phyloP scores from a whole-genome alignment of 1,139 yeast genomes.

The Dujonia santamariae region DNA sequence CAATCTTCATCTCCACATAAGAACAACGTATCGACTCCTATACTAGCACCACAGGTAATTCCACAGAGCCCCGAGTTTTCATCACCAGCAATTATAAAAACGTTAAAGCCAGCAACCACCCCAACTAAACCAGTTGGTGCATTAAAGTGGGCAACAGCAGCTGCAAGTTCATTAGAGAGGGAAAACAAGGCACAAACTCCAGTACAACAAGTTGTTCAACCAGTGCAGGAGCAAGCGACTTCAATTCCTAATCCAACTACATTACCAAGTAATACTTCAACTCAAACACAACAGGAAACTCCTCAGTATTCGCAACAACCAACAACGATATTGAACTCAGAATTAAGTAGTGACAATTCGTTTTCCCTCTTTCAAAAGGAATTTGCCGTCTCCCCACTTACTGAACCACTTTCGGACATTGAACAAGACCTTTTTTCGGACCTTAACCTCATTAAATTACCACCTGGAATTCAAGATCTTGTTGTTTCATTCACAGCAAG shows the following conservation, averaged over 20 bases:
- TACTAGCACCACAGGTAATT: conserved; percentile 4
- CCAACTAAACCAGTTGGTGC: conserved; percentile 65
- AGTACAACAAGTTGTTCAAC: conserved; percentile 9
- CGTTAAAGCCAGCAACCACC: conserved; percentile 64
- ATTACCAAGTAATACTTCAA: no score
- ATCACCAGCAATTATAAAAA: conserved; percentile 38
- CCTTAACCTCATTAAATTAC: conserved; percentile 46
- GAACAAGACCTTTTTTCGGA: conserved; percentile 39
- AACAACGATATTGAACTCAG: no score
- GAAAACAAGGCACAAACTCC: conserved; percentile 11
- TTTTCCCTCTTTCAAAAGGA: neutral
- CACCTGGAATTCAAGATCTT: conserved; percentile 73
- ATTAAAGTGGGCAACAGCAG: conserved; percentile 70
- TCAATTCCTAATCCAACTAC: no score
- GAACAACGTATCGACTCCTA: conserved; percentile 2
- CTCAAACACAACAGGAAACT: no score
- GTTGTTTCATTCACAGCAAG: conserved; percentile 50
- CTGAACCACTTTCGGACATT: conserved; percentile 19
- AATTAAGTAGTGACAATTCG: no score
- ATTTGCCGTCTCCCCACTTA: neutral
- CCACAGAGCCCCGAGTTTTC: conserved; percentile 22
- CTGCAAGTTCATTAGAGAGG: conserved; percentile 37
- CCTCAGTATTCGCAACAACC: no score
- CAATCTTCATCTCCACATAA: conserved; percentile 14
- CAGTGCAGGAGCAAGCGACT: conserved; percentile 1